Base-by-base conservation (phyloP, 2,329 filamentous ascomycete species). In the Zymoseptoria tritici region DNA sequence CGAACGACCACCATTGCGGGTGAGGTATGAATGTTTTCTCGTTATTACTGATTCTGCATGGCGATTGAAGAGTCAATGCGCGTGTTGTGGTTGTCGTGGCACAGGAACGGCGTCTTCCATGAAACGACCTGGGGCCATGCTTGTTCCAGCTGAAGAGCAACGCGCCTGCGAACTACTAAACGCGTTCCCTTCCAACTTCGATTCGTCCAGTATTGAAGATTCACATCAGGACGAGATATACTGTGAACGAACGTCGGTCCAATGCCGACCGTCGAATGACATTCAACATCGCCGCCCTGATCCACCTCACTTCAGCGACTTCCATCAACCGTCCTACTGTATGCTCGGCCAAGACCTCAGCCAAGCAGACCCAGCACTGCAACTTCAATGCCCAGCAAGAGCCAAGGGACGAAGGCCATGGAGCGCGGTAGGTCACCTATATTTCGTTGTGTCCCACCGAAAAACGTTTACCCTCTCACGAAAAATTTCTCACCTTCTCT, bases 1-100 rank as follows among this genome's bases (percentile, higher is more conserved):
- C 78, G 74, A 59, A 79, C 73, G 58, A 79, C 77, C 70, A 79
- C 78, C 70, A 70, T 71, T 42, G 56, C 36, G 36, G 16, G 11
- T 16, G 36, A 16, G 4, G 5, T 13, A 46, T 46, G 36, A n/a
- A 46, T 16, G 13, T 5, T n/a, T 29, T 9, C 26, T n/a, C 9
- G 16, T n/a, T 11, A 46, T n/a, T 11, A 46, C 16, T 46, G 26
- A 29, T 29, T 8, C 26, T 29, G 36, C 36, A 46, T 46, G 36
- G 11, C 36, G 16, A 6, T 46, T 46, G 36, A 46, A n/a, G 36
- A 46, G 16, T 13, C 36, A 46, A 46, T 16, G 36, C 36, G 36
- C 36, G 36, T 46, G 36, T 46, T 46, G 36, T 46, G 36, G 36
- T 46, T n/a, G 36, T 46, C 36, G 36, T 46, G 36, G 36, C 36